Evolutionary conservation across 805 yeast genomes (phyloP).

Genomic region (Starmerella sp.): DNA sequence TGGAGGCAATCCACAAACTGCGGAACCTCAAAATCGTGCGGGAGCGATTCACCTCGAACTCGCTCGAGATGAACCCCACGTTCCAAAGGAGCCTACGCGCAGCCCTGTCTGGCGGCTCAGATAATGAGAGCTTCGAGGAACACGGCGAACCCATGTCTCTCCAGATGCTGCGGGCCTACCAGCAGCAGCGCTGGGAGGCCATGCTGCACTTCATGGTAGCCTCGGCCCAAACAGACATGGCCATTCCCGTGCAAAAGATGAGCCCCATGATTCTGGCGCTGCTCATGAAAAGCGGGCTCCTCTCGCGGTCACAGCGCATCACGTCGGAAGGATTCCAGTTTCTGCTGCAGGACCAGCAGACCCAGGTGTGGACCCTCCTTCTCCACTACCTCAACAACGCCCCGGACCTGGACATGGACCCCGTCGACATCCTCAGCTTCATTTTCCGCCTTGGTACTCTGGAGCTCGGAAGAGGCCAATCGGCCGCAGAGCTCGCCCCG

Average conservation of each 20-base stretch:
- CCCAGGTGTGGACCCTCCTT: slow-evolving; percentile 88
- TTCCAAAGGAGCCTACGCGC: slow-evolving; percentile 66
- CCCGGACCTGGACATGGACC: slow-evolving; percentile 78
- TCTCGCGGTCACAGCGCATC: slow-evolving; percentile 55
- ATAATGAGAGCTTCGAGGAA: slow-evolving; percentile 66
- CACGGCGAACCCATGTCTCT: slow-evolving; percentile 30
- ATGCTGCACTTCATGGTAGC: slow-evolving; percentile 97
- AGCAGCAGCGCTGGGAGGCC: slow-evolving; percentile 84
- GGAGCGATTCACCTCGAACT: slow-evolving; percentile 38
- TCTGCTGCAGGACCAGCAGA: slow-evolving; percentile 78
- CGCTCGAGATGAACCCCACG: slow-evolving; percentile 51
- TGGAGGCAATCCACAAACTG: slow-evolving; percentile 69
- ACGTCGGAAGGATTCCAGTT: slow-evolving; percentile 93
- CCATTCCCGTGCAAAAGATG: slow-evolving; percentile 31
- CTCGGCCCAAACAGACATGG: slow-evolving; percentile 32
- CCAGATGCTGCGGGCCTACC: slow-evolving; percentile 62
- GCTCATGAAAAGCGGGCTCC: slow-evolving; percentile 68
- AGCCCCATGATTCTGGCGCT: slow-evolving; percentile 47
- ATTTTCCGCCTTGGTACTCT: slow-evolving; percentile 87
- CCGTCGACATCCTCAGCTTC: slow-evolving; percentile 89
- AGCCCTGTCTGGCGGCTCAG: slow-evolving; percentile 72
- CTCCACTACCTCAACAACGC: slow-evolving; percentile 80
- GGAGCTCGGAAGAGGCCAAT: slow-evolving; percentile 80
- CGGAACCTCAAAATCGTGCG: slow-evolving; percentile 63
- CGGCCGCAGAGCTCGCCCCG: slow-evolving; percentile 54